A percentile compares a stretch with the other conserved stretches of the same genome.
Conservation (phyloP, 129 eudicot genomes). For the Deinandra increscens region DNA sequence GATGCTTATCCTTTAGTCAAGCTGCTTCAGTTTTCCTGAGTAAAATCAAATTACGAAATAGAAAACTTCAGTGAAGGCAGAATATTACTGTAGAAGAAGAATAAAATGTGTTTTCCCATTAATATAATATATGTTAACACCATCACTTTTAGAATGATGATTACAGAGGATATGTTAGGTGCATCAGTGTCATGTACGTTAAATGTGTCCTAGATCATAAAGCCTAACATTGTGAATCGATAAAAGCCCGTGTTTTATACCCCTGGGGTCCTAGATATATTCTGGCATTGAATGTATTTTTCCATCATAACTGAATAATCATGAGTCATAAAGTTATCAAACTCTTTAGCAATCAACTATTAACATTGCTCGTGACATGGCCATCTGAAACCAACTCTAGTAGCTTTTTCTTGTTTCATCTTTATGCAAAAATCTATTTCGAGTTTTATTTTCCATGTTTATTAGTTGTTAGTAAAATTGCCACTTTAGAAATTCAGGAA, state of each 20-base stretch:
- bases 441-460: not conserved
- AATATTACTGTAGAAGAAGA: not conserved
- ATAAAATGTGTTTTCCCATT: not conserved
- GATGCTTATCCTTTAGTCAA: conserved; percentile 17
- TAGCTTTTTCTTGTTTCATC: not conserved
- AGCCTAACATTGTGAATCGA: conserved; percentile 1
- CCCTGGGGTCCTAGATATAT: not conserved
- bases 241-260: not conserved
- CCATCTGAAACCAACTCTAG: not conserved
- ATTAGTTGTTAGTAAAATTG: not conserved
- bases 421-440: conserved; percentile 1
- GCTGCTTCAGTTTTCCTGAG: conserved; percentile 22
- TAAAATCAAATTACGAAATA: conserved; percentile 1
- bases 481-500: not conserved
- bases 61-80: conserved; percentile 13
- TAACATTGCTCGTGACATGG: not conserved
- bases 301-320: not conserved
- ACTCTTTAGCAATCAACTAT: not conserved
- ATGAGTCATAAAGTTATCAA: not conserved
- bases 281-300: not conserved
- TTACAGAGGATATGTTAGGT: conserved; percentile 1
- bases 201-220: not conserved
- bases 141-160: not conserved
- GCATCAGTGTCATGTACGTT: not conserved
- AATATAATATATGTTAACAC: not conserved